phyloP scores from a whole-genome alignment of 306 rosid genomes.

The Oemleria cerasiformis region DNA sequence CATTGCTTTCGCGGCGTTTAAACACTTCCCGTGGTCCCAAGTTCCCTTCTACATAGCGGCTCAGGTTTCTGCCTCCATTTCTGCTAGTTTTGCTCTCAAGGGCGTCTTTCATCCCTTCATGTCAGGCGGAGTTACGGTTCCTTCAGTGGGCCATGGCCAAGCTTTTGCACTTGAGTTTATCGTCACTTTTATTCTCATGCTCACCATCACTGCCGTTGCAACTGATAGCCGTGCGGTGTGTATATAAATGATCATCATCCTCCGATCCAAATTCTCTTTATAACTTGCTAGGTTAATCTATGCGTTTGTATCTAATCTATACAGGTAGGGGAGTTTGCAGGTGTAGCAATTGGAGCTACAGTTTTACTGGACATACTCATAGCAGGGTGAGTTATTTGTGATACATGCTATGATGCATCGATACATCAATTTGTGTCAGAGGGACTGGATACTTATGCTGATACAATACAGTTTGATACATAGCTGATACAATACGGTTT shows the following conservation, averaged over 20 bases:
- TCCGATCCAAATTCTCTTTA: background rate
- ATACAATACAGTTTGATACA: no score
- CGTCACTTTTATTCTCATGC: conserved; percentile 49
- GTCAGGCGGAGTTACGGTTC: conserved; percentile 49
- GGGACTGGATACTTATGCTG: no score
- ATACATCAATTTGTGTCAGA: no score
- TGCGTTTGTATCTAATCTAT: conserved; percentile 21
- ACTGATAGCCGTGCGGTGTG: conserved; percentile 52
- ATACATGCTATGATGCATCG: no score
- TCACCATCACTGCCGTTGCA: conserved; percentile 38
- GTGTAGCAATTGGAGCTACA: conserved; percentile 53
- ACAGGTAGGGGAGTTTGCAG: conserved; percentile 52
- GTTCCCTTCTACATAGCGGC: conserved; percentile 43
- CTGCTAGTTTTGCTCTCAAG: conserved; percentile 35
- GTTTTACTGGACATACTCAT: conserved; percentile 54
- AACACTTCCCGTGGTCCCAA: conserved; percentile 33
- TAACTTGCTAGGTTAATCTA: background rate
- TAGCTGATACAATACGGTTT: no score
- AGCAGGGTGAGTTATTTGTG: conserved; percentile 71
- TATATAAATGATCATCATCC: background rate
- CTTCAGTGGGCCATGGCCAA: conserved; percentile 35
- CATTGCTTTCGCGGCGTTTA: conserved; percentile 40
- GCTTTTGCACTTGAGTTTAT: conserved; percentile 54
- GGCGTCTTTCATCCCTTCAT: conserved; percentile 31
- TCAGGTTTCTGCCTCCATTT: conserved; percentile 38